These are phyloP conservation scores for Sonneratia caseolaris DNA, from an alignment of 345 rosid genomes.

Conservation along the genomic window DNA sequence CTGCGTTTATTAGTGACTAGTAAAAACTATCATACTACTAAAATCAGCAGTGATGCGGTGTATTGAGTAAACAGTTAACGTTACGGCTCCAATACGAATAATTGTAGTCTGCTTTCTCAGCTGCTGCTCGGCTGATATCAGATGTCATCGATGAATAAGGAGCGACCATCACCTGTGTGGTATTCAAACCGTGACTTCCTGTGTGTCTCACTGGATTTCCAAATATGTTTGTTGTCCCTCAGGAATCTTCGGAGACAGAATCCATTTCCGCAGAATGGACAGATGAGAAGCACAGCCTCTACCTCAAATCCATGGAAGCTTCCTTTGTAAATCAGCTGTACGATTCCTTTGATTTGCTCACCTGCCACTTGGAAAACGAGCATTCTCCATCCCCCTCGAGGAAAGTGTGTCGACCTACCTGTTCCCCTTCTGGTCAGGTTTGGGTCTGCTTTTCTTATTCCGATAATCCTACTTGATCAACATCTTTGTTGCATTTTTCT, in stretches of 20 bases:
- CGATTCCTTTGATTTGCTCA: slow-evolving; percentile 30
- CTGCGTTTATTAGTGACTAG: background rate
- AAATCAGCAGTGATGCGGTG: background rate
- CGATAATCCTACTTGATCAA: background rate
- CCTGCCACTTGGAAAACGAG: slow-evolving; percentile 23
- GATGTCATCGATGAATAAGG: too few species aligned
- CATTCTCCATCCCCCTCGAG: slow-evolving; percentile 18
- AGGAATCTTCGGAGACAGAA: slow-evolving; percentile 14
- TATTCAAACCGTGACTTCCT: too few species aligned
- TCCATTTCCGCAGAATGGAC: slow-evolving; percentile 56
- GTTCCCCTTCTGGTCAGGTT: slow-evolving; percentile 56
- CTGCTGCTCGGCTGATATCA: too few species aligned
- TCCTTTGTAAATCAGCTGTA: slow-evolving; percentile 71
- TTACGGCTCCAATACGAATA: too few species aligned
- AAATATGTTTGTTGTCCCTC: background rate
- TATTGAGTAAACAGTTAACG: too few species aligned
- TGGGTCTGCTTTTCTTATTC: background rate
- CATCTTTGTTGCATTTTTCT: background rate
- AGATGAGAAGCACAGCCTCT: slow-evolving; percentile 78
- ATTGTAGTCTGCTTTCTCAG: too few species aligned
- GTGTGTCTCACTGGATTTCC: background rate
- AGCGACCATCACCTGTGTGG: too few species aligned
- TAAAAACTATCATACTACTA: background rate
- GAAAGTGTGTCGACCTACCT: slow-evolving; percentile 12
- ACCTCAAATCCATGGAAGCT: slow-evolving; percentile 84